phyloP scores from a whole-genome alignment of 139 green algal genomes.

The Penium margaritaceum region DNA sequence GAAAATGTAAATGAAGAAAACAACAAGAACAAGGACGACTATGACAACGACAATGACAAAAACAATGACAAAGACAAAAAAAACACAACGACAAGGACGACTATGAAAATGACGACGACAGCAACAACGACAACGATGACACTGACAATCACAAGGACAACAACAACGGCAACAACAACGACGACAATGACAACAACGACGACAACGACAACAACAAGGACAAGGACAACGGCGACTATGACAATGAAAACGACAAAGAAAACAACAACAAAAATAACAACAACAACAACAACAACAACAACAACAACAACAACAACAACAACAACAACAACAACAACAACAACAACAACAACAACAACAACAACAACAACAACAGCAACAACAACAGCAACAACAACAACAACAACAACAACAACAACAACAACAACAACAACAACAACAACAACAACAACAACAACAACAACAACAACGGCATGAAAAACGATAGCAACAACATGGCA shows the following conservation, averaged over 20 bases:
- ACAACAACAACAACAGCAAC: constrained; percentile 3
- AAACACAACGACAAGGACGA: not conserved
- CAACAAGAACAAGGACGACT: not conserved
- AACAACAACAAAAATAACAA: constrained; percentile 16
- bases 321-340: constrained; percentile 17
- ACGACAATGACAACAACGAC: not conserved
- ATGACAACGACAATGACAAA: not conserved
- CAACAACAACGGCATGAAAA: not conserved
- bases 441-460: constrained; percentile 2
- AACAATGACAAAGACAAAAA: not conserved
- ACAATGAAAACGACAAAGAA: not conserved
- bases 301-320: constrained; percentile 12
- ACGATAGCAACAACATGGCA: not conserved
- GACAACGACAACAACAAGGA: constrained; percentile 7
- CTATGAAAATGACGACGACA: not conserved
- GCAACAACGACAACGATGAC: not conserved
- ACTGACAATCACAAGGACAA: not conserved
- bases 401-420: not conserved
- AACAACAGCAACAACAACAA: constrained; percentile 1
- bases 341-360: constrained; percentile 19
- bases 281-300: constrained; percentile 19
- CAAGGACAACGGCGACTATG: not conserved
- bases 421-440: not conserved
- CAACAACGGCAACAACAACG: not conserved
- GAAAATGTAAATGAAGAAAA: not conserved